Conservation (phyloP, 768 basidiomycete species). For the Polyporus arcularius region DNA sequence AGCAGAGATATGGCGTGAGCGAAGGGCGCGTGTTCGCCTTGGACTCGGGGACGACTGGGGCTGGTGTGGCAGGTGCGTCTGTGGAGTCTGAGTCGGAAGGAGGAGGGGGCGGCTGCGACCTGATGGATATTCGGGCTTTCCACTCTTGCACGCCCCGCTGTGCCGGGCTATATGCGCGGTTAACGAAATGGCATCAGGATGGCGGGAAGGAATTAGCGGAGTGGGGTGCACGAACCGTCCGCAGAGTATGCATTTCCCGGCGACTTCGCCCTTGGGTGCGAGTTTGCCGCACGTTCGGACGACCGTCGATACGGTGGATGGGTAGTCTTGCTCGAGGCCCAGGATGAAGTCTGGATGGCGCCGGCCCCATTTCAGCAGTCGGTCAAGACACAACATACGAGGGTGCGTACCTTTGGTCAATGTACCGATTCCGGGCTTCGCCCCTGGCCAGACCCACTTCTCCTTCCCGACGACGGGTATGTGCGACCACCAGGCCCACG, state of each 20-base stretch:
- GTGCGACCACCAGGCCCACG: slow-evolving; percentile 75
- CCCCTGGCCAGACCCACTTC: slow-evolving; percentile 39
- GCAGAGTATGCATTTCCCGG: slow-evolving; percentile 60
- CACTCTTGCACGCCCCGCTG: slow-evolving; percentile 69
- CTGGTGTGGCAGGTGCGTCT: slow-evolving; percentile 20
- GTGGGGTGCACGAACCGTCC: slow-evolving; percentile 50
- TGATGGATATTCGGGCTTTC: slow-evolving; percentile 75
- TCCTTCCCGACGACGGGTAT: slow-evolving; percentile 55
- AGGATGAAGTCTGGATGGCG: slow-evolving; percentile 67
- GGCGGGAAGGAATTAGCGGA: neutral
- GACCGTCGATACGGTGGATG: slow-evolving; percentile 85
- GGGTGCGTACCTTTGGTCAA: slow-evolving; percentile 63
- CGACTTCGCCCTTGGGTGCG: slow-evolving; percentile 58
- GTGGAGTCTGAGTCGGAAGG: slow-evolving; percentile 18
- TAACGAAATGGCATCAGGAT: neutral
- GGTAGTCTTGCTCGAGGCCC: slow-evolving; percentile 79
- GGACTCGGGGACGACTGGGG: neutral
- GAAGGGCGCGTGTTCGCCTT: slow-evolving; percentile 17
- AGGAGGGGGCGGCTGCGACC: slow-evolving; percentile 34
- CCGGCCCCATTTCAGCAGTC: neutral
- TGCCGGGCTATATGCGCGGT: slow-evolving; percentile 47
- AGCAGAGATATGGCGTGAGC: slow-evolving; percentile 52
- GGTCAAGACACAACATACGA: no score
- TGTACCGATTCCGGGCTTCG: slow-evolving; percentile 59
- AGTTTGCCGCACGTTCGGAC: slow-evolving; percentile 80